Conservation (phyloP, 2,329 filamentous ascomycete genomes). For the Drechslerella stenobrocha region DNA sequence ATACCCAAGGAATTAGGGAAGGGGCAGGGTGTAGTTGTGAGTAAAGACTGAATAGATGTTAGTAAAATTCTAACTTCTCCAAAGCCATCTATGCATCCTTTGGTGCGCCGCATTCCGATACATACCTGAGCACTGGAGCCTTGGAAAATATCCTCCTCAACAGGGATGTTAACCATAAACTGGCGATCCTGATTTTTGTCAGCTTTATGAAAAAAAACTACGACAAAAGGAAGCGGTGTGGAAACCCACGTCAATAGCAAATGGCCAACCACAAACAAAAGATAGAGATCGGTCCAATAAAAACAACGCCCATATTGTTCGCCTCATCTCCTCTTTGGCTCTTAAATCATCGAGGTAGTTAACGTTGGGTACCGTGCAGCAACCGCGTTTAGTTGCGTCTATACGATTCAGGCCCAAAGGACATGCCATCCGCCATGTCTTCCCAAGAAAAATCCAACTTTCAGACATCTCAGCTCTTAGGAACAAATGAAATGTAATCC, state of each 20-base stretch:
- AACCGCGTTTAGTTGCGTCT: constrained; percentile 17
- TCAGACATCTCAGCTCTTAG: constrained; percentile 24
- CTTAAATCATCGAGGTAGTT: background rate
- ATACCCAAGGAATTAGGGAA: constrained; percentile 13
- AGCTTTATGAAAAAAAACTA: background rate
- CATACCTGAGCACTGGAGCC: constrained; percentile 8
- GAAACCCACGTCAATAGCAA: constrained; percentile 22
- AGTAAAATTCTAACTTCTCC: background rate
- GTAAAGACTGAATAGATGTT: constrained; percentile 1
- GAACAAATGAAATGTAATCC: constrained; percentile 21
- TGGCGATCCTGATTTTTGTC: constrained; percentile 17
- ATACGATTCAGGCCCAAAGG: constrained; percentile 20
- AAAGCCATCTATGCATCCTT: background rate
- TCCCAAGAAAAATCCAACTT: constrained; percentile 20
- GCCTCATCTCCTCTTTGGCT: constrained; percentile 19
- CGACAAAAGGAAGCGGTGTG: background rate
- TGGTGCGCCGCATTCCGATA: background rate
- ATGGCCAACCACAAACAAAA: constrained; percentile 24
- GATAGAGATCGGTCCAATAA: constrained; percentile 20
- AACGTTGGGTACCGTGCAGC: background rate
- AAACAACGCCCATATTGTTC: constrained; percentile 22
- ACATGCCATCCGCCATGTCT: constrained; percentile 22
- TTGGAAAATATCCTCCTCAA: constrained; percentile 12
- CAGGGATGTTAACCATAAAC: constrained; percentile 21
- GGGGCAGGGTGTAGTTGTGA: background rate